phyloP scores from a whole-genome alignment of 768 basidiomycete genomes.

The Lyophyllum atratum region DNA sequence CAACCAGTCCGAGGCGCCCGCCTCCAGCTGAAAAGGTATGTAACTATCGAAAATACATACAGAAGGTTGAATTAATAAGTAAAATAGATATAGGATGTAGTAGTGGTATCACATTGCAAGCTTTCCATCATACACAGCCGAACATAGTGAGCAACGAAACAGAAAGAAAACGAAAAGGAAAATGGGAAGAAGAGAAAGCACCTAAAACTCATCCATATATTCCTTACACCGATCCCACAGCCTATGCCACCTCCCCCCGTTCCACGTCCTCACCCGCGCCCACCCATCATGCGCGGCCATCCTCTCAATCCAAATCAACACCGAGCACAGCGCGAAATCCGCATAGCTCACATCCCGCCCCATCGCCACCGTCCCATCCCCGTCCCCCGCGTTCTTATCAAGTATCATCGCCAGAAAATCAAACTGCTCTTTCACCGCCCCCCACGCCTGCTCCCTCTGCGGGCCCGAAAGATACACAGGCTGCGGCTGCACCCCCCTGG shows the following conservation, averaged over 20 bases:
- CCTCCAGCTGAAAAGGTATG: not conserved
- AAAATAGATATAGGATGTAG: not conserved
- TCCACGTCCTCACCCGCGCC: constrained; percentile 69
- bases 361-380: constrained; percentile 64
- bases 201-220: constrained; percentile 66
- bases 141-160: not conserved
- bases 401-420: constrained; percentile 62
- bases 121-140: not conserved
- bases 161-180: not conserved
- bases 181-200: not conserved
- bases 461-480: constrained; percentile 30
- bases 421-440: constrained; percentile 65
- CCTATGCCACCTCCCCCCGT: constrained; percentile 65
- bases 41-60: not conserved
- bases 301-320: constrained; percentile 73
- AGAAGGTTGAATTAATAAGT: not conserved
- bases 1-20: not conserved
- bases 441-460: constrained; percentile 67
- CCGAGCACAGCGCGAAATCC: constrained; percentile 72
- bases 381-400: constrained; percentile 67
- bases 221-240: constrained; percentile 62
- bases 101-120: not conserved
- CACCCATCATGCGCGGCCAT: constrained; percentile 77
- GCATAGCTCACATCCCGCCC: constrained; percentile 70
- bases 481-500: constrained; percentile 18